A percentile compares a stretch with the other conserved stretches of the same genome.
phyloP scores from a whole-genome alignment of 1,284 basidiomycete species.

The Sanghuangporus weigelae region DNA sequence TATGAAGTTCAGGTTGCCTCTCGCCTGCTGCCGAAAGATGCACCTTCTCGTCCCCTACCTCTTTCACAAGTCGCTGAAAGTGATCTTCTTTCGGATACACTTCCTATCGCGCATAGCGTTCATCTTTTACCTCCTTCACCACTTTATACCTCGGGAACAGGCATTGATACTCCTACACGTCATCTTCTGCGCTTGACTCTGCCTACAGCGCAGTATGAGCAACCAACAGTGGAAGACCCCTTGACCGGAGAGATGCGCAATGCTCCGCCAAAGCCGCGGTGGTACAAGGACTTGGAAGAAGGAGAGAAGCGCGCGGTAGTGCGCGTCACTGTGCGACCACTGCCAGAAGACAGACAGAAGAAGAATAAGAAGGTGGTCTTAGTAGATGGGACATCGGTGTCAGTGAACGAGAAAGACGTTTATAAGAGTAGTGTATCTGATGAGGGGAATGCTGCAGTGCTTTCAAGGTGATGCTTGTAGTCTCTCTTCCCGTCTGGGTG shows the following conservation, averaged over 20 bases:
- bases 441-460: constrained; percentile 40
- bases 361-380: constrained; percentile 31
- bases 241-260: constrained; percentile 66
- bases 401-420: constrained; percentile 71
- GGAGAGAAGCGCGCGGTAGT: constrained; percentile 65
- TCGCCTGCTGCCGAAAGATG: neutral
- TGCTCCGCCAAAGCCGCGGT: constrained; percentile 65
- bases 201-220: constrained; percentile 78
- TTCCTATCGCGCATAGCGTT: constrained; percentile 15
- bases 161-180: constrained; percentile 54
- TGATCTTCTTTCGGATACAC: neutral
- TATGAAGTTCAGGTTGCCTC: constrained; percentile 56
- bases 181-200: constrained; percentile 73
- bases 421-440: constrained; percentile 47
- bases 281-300: constrained; percentile 51
- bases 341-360: constrained; percentile 26
- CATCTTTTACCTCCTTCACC: constrained; percentile 23
- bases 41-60: neutral
- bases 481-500: neutral
- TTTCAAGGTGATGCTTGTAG: constrained; percentile 47
- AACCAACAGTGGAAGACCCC: constrained; percentile 72
- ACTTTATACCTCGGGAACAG: constrained; percentile 68
- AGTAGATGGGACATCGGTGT: constrained; percentile 51
- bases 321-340: constrained; percentile 21
- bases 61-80: neutral